Evolutionary conservation across 2,329 filamentous ascomycete species (phyloP), one percentile per base, ranked within the genome.

Genomic region (Hymenoscyphus salicellus): DNA sequence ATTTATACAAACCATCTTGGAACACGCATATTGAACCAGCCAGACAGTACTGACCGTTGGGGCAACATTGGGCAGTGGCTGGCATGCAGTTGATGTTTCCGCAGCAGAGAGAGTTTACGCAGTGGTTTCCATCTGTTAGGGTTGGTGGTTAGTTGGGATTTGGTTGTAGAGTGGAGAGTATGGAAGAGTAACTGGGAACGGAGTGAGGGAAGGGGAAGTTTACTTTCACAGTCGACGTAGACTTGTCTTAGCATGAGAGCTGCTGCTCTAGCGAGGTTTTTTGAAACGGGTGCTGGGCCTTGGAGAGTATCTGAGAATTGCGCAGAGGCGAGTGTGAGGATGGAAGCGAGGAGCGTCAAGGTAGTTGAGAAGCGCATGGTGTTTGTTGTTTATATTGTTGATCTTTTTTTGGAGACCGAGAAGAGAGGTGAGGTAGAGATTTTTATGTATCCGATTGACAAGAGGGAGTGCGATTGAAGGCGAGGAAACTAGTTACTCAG

Each of bases 61-160:
- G 23, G 32, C 60, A 61, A 8, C 60, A 61, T 55, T 61, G n/a
- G 2, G 46, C 60, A 8, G n/a, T 32, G 32, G 20, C 8, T 3
- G 60, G 60, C 46, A 61, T 61, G 28, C 60, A 61, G 32, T 56
- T 41, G 17, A n/a, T 55, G 60, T 38, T 16, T 30, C 46, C 46
- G 60, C 60, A 61, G 46, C 60, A 61, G 60, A 55, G 28, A n/a
- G 16, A 20, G 49, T 61, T 55, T 17, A 46, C 30, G 60, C 60
- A 61, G 30, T 61, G 36, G 23, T 33, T 43, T 33, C 60, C 60
- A 28, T 61, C 60, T 61, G 46, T 17, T 30, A 5, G 46, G 8
- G 28, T 20, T 17, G 16, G 11, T 55, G n/a, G 32, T 55, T n/a
- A 28, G 30, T 8, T 17, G 17, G 1, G 7, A 8, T 60, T 38